Conservation (phyloP, 148 eudicot genomes). For the Linanthus parryae region DNA sequence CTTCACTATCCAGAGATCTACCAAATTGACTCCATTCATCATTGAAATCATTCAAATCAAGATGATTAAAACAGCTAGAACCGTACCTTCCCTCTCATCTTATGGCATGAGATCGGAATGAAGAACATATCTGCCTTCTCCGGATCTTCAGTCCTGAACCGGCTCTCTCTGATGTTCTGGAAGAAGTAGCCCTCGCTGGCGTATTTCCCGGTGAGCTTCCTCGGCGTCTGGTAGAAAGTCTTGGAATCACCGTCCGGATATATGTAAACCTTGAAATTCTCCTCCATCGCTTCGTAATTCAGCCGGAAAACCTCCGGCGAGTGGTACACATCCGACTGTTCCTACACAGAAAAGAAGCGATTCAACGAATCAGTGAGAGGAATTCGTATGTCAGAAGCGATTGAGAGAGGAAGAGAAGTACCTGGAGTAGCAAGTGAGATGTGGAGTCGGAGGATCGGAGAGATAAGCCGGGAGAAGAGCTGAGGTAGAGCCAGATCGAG, state of each 20-base stretch:
- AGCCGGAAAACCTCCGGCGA: slow-evolving; percentile 48
- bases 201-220: slow-evolving; percentile 90
- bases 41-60: no score
- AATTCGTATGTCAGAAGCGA: no score
- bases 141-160: slow-evolving; percentile 72
- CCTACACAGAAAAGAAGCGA: no score
- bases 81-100: slow-evolving; percentile 92
- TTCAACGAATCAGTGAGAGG: no score
- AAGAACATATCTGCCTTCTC: slow-evolving; percentile 76
- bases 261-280: slow-evolving; percentile 73
- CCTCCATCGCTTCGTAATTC: slow-evolving; percentile 74
- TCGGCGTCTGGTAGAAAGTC: slow-evolving; percentile 82
- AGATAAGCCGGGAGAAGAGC: no score
- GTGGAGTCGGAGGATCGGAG: no score
- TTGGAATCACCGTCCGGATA: slow-evolving; percentile 80
- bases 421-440: no score
- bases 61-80: no score
- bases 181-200: slow-evolving; percentile 91
- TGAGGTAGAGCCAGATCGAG: no score
- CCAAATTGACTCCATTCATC: no score
- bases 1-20: no score
- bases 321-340: slow-evolving; percentile 64
- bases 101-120: slow-evolving; percentile 91
- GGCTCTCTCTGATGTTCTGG: slow-evolving; percentile 83
- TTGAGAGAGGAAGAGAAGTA: no score